Conservation (phyloP, 2,329 filamentous ascomycete species). For the Aspergillus versicolor region DNA sequence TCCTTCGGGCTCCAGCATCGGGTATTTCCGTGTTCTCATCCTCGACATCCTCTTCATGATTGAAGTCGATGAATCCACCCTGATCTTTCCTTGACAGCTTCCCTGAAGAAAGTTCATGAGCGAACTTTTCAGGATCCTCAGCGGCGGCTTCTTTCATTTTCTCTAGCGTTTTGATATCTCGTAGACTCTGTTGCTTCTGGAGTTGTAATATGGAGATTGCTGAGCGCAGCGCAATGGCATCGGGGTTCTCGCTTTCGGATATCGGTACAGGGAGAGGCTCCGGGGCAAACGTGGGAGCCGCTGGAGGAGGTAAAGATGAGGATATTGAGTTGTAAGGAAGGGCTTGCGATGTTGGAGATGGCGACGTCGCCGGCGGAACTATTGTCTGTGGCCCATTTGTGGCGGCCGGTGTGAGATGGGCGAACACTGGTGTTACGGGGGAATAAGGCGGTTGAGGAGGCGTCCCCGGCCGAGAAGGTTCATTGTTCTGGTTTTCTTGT, state of each 20-base stretch:
- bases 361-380: slow-evolving; percentile 31
- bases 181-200: slow-evolving; percentile 73
- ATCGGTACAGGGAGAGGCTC: slow-evolving; percentile 45
- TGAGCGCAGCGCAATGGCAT: slow-evolving; percentile 81
- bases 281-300: slow-evolving; percentile 29
- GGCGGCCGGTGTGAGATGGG: slow-evolving; percentile 30
- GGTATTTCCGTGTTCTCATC: slow-evolving; percentile 28
- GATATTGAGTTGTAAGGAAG: slow-evolving; percentile 12
- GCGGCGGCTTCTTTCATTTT: slow-evolving; percentile 70
- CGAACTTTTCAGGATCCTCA: slow-evolving; percentile 69
- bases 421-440: slow-evolving; percentile 46
- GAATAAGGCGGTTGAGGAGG: slow-evolving; percentile 48
- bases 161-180: slow-evolving; percentile 71
- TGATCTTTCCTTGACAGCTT: slow-evolving; percentile 50
- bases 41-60: slow-evolving; percentile 38
- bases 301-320: slow-evolving; percentile 17
- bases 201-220: slow-evolving; percentile 85
- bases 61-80: slow-evolving; percentile 35
- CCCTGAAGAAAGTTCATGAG: slow-evolving; percentile 65
- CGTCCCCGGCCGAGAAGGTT: slow-evolving; percentile 33
- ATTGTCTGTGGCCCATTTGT: slow-evolving; percentile 28
- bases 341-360: slow-evolving; percentile 25
- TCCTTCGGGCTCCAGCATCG: slow-evolving; percentile 14
- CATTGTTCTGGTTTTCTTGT: slow-evolving; percentile 18
- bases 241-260: slow-evolving; percentile 64